Base-by-base conservation (phyloP, 768 basidiomycete species). In the Lentinula sp. region DNA sequence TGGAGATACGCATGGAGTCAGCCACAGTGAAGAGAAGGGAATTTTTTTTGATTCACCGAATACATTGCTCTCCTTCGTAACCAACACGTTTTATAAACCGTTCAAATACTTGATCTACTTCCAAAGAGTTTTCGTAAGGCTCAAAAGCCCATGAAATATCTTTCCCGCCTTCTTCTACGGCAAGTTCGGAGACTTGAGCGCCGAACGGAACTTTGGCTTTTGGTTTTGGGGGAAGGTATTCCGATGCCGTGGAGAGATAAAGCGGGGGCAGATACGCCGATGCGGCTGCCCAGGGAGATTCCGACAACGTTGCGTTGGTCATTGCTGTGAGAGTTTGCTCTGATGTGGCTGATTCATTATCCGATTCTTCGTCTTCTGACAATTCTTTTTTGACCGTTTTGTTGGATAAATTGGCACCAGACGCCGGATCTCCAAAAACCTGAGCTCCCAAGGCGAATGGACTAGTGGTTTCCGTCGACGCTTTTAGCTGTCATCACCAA, bases 91-190 rank as follows among this genome's bases (percentile, higher is more conserved):
- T 84, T 56, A 84, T 85, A 69, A 97, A 98, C 16, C 84, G 80
- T 66, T 95, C 89, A 70, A 98, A 98, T 3, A 93, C 84, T 59
- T 86, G 85, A 71, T 98, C 95, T 46, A 91, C 78, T 49, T 88
- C 78, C 52, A 90, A 68, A 13, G 89, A 88, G 68, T 90, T 87
- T 73, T 95, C 94, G 69, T 92, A 96, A 18, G 81, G 77, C 70
- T 96, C 94, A 5, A 82, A 74, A 10, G 77, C 71, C 92, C 87
- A 90, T 15, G 74, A 74, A 20, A 78, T 73, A 64, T 82, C 80
- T 60, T 81, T 77, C 59, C 55, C 55, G 28, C 28, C 28, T 16
- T 41, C 41, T 72, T 79, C 74, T 23, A 75, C 76, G 20, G 68
- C 72, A 28, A 75, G 74, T 32, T 79, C 77, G 23, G 77, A 73